Base-by-base conservation (phyloP, 352 stramenopile genomes). In the Pythium graminicola region DNA sequence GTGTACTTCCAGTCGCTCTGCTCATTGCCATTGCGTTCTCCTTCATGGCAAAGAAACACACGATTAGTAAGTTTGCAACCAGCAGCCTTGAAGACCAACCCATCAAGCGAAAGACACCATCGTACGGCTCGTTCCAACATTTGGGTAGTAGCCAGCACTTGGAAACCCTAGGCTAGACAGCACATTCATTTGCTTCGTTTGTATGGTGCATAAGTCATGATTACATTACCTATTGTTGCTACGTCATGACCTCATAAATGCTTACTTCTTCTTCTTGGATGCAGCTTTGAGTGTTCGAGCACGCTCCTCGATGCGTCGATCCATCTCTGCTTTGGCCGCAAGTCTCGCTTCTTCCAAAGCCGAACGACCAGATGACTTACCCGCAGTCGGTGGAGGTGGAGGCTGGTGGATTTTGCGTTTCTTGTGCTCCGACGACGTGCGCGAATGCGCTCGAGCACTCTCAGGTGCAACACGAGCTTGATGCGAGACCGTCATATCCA, bases 251-350 rank as follows among this genome's bases (percentile, higher is more conserved):
- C 28, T 35, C 41, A 19, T 4, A 4, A 22, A 27, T n/a, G 28
- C 28, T 64, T 65, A 82, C 56, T 84, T 76, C 45, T 87, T 86
- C 69, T 87, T 87, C 57, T 86, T 87, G 8, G 71, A 67, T 20
- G 72, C 64, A 23, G 27, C 48, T 29, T 72, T 68, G 9, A 91
- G 54, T 26, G 65, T 51, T 40, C 73, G 79, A 23, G 76, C 57
- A 33, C 80, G 80, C 41, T 82, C 77, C 42, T 89, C 72, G 16
- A 84, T 80, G 10, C 80, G 77, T 28, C 70, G 69, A 28, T 83
- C 74, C 10, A 89, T 70, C n/a, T 86, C 77, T 26, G 85, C 73
- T 50, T 86, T 78, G n/a, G 80, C 80, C 19, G 76, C 77, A 31
- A 72, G 74, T 31, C 77, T 71, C 10, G 76, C 80, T 36, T 87